Evolutionary conservation across 169 alveolate genomes (phyloP).

Genomic region (Plasmodium inui): DNA sequence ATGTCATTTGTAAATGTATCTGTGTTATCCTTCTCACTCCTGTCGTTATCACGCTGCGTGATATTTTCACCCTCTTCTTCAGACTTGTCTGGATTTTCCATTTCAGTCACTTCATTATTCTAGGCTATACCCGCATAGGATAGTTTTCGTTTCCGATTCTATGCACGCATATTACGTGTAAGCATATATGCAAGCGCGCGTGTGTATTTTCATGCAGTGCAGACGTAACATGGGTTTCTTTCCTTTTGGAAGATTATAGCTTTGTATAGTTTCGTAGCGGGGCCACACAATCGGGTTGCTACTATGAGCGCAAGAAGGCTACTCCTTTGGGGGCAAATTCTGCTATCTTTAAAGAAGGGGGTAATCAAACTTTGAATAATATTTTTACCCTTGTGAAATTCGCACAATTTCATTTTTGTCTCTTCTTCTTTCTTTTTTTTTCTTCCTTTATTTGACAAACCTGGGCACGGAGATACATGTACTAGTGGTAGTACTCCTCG

Average conservation of each 20-base stretch:
- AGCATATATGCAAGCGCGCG: background rate
- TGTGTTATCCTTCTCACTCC: background rate
- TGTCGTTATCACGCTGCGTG: background rate
- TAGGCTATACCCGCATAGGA: slow-evolving; percentile 8
- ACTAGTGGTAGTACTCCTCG: background rate
- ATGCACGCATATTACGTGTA: background rate
- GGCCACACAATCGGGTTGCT: background rate
- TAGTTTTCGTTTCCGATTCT: background rate
- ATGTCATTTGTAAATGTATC: background rate
- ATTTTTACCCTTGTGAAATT: background rate
- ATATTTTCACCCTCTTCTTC: slow-evolving; percentile 26
- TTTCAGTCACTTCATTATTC: slow-evolving; percentile 35
- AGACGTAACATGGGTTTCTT: background rate
- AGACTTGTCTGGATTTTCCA: slow-evolving; percentile 13
- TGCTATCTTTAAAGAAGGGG: background rate
- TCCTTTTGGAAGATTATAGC: background rate
- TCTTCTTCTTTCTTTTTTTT: background rate
- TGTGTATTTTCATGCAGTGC: background rate
- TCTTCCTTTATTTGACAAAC: background rate
- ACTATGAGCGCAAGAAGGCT: background rate
- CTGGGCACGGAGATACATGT: background rate
- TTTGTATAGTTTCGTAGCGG: background rate
- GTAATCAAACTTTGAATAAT: background rate
- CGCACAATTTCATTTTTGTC: background rate
- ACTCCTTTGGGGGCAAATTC: background rate